Percentiles rank a stretch among this genome's conserved stretches.
phyloP scores from a whole-genome alignment of 1,284 basidiomycete genomes.

The Coriolopsis trogii region DNA sequence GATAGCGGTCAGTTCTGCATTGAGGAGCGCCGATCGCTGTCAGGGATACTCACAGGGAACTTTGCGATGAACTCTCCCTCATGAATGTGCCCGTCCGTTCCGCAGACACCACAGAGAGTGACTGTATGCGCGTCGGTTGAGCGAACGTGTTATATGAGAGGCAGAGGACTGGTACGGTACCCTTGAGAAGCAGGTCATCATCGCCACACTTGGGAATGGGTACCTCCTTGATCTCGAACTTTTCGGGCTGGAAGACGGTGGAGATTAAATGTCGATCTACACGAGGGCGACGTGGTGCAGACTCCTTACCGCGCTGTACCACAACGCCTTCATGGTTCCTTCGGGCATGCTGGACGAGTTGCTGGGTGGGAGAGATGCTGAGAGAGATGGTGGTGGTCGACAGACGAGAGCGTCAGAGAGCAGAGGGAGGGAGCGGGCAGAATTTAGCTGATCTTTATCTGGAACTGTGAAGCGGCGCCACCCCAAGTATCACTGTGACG shows the following conservation, averaged over 20 bases:
- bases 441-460: constrained; percentile 26
- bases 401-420: not conserved
- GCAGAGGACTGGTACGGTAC: constrained; percentile 29
- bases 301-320: constrained; percentile 39
- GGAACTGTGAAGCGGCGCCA: constrained; percentile 14
- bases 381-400: constrained; percentile 12
- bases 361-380: not conserved
- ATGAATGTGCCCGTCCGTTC: constrained; percentile 62
- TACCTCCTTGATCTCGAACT: constrained; percentile 39
- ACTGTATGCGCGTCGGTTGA: constrained; percentile 23
- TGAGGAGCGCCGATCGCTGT: constrained; percentile 15
- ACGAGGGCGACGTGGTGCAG: not conserved
- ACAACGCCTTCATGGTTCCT: constrained; percentile 47
- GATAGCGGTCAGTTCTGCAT: constrained; percentile 10
- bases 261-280: constrained; percentile 7
- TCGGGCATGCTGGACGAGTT: constrained; percentile 39
- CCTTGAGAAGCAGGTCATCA: constrained; percentile 59
- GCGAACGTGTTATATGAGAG: not conserved
- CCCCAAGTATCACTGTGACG: constrained; percentile 3
- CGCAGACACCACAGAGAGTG: constrained; percentile 34
- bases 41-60: constrained; percentile 44
- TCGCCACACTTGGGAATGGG: constrained; percentile 50
- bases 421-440: not conserved
- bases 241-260: constrained; percentile 31
- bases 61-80: constrained; percentile 63